These are phyloP conservation scores for Mycena galericulata DNA, from an alignment of 768 basidiomycete genomes.

Conservation along the genomic window DNA sequence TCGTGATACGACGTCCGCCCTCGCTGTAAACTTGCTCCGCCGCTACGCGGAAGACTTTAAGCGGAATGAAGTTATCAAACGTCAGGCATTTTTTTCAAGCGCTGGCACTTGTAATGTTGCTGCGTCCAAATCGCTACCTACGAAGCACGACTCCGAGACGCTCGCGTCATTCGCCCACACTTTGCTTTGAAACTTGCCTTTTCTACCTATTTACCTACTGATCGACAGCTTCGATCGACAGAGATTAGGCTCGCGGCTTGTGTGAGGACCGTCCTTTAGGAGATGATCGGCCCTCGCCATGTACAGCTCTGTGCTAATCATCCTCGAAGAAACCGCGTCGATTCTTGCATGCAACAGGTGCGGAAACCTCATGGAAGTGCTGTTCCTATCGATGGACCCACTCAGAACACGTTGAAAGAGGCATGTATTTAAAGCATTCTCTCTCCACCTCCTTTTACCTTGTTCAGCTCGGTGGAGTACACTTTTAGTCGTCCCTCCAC, in stretches of 20 bases:
- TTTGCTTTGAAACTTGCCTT: not conserved
- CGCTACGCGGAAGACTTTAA: not conserved
- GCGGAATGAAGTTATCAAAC: constrained; percentile 1
- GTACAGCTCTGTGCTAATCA: constrained; percentile 1
- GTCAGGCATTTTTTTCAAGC: not conserved
- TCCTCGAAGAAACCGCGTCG: constrained; percentile 3
- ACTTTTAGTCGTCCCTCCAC: not conserved
- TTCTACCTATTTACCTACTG: too few species aligned
- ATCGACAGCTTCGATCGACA: too few species aligned
- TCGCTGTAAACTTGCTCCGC: not conserved
- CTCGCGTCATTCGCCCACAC: not conserved
- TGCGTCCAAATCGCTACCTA: not conserved
- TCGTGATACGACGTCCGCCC: not conserved
- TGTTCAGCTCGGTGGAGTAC: not conserved
- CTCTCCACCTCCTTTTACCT: not conserved
- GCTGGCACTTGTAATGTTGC: constrained; percentile 4
- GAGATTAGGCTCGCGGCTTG: too few species aligned
- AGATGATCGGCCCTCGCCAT: not conserved
- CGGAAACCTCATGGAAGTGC: not conserved
- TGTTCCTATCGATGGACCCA: constrained; percentile 2
- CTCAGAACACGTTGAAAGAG: constrained; percentile 2
- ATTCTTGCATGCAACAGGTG: not conserved
- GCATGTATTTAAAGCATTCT: not conserved
- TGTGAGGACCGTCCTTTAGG: too few species aligned
- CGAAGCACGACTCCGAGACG: not conserved